A percentile compares a stretch with the other conserved stretches of the same genome.
Evolutionary conservation across 352 stramenopile genomes (phyloP).

Genomic region (Pythium brassicae): DNA sequence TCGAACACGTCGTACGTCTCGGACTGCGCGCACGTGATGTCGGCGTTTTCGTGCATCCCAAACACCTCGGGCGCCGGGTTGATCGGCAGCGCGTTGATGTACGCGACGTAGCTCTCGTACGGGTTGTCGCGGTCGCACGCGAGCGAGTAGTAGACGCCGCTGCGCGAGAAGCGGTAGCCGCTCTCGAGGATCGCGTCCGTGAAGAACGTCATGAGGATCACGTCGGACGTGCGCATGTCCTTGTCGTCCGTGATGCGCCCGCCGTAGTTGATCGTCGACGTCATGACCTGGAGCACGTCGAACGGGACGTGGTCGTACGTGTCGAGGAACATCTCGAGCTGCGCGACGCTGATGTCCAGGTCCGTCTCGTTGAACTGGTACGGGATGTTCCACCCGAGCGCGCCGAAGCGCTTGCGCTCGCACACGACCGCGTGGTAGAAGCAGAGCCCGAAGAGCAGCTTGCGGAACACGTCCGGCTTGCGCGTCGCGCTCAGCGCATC

Average conservation of each 20-base stretch:
- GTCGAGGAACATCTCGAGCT: slow-evolving; percentile 86
- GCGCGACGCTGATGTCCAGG: slow-evolving; percentile 84
- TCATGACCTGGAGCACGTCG: slow-evolving; percentile 91
- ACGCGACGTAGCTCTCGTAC: slow-evolving; percentile 87
- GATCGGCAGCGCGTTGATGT: slow-evolving; percentile 91
- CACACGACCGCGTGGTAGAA: slow-evolving; percentile 91
- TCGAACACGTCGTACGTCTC: slow-evolving; percentile 88
- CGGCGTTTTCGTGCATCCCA: slow-evolving; percentile 93
- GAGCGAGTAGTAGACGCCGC: slow-evolving; percentile 87
- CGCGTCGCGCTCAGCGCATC: slow-evolving; percentile 74
- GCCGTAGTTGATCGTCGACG: slow-evolving; percentile 93
- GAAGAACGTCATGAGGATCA: slow-evolving; percentile 90
- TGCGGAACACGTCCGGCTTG: slow-evolving; percentile 90
- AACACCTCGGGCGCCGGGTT: slow-evolving; percentile 91
- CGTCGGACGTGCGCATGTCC: slow-evolving; percentile 89
- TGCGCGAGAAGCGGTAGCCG: slow-evolving; percentile 71
- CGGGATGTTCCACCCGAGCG: slow-evolving; percentile 95
- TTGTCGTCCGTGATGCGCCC: slow-evolving; percentile 94
- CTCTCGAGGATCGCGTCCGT: slow-evolving; percentile 72
- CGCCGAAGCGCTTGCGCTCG: slow-evolving; percentile 93
- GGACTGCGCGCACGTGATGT: slow-evolving; percentile 89
- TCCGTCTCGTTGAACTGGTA: slow-evolving; percentile 98
- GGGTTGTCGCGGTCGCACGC: slow-evolving; percentile 61
- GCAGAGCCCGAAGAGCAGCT: slow-evolving; percentile 92
- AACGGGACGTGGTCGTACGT: slow-evolving; percentile 85